Base-by-base conservation (phyloP, 2,329 filamentous ascomycete genomes). In the Hymenoscyphus occultus region DNA sequence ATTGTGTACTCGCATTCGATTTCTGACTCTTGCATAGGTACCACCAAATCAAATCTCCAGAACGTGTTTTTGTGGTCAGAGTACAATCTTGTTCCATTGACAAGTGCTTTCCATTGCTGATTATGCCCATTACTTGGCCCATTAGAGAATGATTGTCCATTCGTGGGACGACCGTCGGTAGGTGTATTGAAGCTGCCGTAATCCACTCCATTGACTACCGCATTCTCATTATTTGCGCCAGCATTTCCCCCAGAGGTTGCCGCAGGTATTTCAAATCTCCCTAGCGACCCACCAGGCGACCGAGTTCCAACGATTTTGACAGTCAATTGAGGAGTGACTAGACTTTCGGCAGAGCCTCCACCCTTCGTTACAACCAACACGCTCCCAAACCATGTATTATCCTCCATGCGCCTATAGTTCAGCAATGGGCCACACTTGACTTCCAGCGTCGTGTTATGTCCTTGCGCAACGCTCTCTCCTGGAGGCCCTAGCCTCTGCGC, bases 11-110 rank as follows among this genome's bases (percentile, higher is more conserved):
- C 85, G 88, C 92, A 97, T 74, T 85, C 84, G 64, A 87, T 83
- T 80, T 97, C 92, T 65, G 77, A 79, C 14, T 82, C 77, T 61
- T 86, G 85, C 67, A 99, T 85, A 68, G 93, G 90, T 45, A 97
- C 86, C 70, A 88, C 83, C 39, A 99, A 77, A 71, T 90, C 89
- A 78, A 98, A 99, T 64, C 89, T 85, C 95, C 95, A 99, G 77
- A 99, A 99, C 0, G 94, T 98, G 83, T 88, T 79, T 78, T 83
- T 79, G 59, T 79, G 77, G 72, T 89, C 83, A 75, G 89, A 84
- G 87, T 89, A 80, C 78, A 94, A 75, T 83, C 84, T 79, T 77
- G 81, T 71, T 81, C 81, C 75, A 76, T 79, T 73, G 80, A 92
- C 65, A 80, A 71, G 72, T 63, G 69, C 74, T 60, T 70, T 66